These are phyloP conservation scores for Inga oerstediana DNA, from an alignment of 306 rosid species.

Conservation along the genomic window DNA sequence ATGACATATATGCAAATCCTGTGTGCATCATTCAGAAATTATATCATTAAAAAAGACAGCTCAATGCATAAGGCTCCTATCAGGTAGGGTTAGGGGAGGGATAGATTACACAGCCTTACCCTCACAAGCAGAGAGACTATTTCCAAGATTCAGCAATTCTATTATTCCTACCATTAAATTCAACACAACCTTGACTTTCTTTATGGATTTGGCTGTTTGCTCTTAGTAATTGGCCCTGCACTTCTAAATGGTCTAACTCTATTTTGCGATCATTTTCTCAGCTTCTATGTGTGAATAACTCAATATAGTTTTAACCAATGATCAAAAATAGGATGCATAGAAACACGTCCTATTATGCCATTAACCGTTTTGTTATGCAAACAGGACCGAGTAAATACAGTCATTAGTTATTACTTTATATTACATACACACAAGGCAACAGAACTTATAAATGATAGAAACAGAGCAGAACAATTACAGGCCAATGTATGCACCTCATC, in stretches of 20 bases:
- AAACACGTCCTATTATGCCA: neutral
- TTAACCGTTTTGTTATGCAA: neutral
- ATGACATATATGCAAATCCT: neutral
- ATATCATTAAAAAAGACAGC: neutral
- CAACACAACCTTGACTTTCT: neutral
- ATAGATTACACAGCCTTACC: no score
- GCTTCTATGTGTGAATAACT: neutral
- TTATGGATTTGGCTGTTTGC: neutral
- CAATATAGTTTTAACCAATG: neutral
- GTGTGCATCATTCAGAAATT: neutral
- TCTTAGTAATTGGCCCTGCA: neutral
- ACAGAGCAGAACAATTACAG: constrained; percentile 30
- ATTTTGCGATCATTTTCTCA: neutral
- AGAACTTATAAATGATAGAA: constrained; percentile 11
- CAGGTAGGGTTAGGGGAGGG: no score
- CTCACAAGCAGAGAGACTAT: no score
- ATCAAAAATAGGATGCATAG: neutral
- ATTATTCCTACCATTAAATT: neutral
- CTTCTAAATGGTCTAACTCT: neutral
- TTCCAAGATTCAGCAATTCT: neutral
- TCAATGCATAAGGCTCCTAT: no score
- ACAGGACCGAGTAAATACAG: neutral
- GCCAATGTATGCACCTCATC: constrained; percentile 61
- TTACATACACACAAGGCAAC: neutral
- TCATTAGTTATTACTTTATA: neutral